Evolutionary conservation across 78 protist species (phyloP).

Genomic region (Pigoraptor vietnamica): DNA sequence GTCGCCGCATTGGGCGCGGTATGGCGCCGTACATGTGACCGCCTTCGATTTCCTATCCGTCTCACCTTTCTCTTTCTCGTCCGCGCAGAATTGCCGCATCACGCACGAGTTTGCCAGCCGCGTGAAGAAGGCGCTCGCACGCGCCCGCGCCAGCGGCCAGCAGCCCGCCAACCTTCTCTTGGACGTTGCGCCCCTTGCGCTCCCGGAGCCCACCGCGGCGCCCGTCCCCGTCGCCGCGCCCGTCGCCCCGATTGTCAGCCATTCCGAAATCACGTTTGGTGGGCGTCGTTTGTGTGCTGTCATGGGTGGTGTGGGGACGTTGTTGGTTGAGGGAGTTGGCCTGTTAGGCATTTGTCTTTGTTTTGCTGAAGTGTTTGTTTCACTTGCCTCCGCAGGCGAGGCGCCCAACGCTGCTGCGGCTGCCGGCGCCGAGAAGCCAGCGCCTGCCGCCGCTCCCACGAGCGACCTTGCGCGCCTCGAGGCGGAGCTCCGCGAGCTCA

Average conservation of each 20-base stretch:
- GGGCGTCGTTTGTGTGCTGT: too few species aligned
- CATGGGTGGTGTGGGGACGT: too few species aligned
- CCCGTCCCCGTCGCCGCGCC: background rate
- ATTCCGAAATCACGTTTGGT: background rate
- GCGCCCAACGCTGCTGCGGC: too few species aligned
- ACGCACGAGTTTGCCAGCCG: background rate
- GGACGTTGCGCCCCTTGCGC: background rate
- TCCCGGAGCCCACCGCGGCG: background rate
- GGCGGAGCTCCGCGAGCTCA: background rate
- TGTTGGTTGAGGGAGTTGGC: too few species aligned
- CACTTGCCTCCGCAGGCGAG: too few species aligned
- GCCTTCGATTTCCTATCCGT: background rate
- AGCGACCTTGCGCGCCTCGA: background rate
- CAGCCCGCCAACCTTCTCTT: background rate
- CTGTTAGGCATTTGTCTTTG: too few species aligned
- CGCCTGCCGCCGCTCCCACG: background rate
- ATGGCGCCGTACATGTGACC: background rate
- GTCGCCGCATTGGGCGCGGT: background rate
- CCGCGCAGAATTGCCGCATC: background rate
- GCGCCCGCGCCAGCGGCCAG: background rate
- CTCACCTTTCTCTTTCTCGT: background rate
- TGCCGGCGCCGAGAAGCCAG: too few species aligned
- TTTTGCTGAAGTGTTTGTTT: too few species aligned
- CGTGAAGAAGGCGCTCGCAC: background rate
- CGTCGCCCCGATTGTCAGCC: background rate